Evolutionary conservation across 2,329 filamentous ascomycete species (phyloP), one percentile per base, ranked within the genome.

Genomic region (Lachnellula suecica): DNA sequence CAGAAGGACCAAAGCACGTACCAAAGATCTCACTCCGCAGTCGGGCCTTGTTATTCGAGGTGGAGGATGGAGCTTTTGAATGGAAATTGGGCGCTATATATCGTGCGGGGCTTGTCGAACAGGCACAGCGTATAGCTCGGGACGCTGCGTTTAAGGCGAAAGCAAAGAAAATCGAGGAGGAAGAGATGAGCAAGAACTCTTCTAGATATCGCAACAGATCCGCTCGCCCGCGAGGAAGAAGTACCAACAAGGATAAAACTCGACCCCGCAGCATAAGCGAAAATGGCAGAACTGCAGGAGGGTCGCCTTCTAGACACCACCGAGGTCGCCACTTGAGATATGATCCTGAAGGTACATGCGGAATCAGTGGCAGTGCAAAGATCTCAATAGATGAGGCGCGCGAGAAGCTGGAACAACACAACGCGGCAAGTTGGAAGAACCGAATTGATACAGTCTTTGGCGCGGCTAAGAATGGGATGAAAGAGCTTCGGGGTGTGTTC

Each of bases 41-140:
- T 49, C 88, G 89, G 62, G 89, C 88, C 4, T 77, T 99, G 22
- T 73, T 96, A 2, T 93, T 99, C 53, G 93, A 97, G 66, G 78
- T 99, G 31, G 94, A 99, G 71, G 94, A 99, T 68, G 93, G 94
- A 45, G 87, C 90, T 0, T 99, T 99, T 64, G 94, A 99, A 69
- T 99, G 92, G 89, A 97, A 97, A 68, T 76, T 99, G 9, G 91
- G 92, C 15, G 85, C 91, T 66, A 99, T 99, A 47, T 99, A 97
- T 69, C 85, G 93, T 27, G 84, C 90, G 42, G 94, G 95, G 0
- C 79, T 93, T 19, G 76, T 92, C 50, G 94, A 99, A 69, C 93
- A 97, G 70, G 86, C 87, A 67, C 94, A 97, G 69, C 83, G 94
- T 19, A 75, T 96, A 49, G 92, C 93, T 4, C 84, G 94, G 40